A percentile compares a stretch with the other conserved stretches of the same genome.
phyloP scores from a whole-genome alignment of 371 early-diverging fungal species.

The Mucor sp. region DNA sequence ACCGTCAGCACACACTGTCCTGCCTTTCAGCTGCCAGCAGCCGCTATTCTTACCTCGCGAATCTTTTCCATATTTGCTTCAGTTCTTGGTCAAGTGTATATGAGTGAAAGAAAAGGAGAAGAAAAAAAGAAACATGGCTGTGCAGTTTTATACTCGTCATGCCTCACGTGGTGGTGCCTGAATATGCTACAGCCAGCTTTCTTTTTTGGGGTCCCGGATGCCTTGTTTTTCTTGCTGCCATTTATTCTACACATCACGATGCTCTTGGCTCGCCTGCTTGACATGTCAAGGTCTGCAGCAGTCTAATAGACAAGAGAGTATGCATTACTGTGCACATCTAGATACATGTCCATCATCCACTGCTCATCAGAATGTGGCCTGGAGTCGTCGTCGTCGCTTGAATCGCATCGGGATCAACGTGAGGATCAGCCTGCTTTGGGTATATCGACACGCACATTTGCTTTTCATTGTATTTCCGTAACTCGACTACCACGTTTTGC shows the following conservation, averaged over 20 bases:
- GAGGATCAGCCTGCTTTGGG: neutral
- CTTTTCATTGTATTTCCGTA: neutral
- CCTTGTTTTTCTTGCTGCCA: neutral
- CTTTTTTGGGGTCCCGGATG: neutral
- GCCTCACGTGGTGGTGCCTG: neutral
- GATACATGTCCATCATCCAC: neutral
- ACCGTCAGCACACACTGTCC: neutral
- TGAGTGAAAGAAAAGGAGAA: conserved; percentile 13
- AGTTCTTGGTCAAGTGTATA: neutral
- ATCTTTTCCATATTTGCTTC: conserved; percentile 35
- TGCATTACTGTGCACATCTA: neutral
- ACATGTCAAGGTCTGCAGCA: too few relatives aligned
- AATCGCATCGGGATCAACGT: neutral
- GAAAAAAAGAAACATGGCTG: conserved; percentile 1
- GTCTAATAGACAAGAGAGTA: too few relatives aligned
- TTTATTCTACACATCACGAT: neutral
- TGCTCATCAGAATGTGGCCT: neutral
- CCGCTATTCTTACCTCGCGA: conserved; percentile 32
- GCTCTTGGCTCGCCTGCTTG: too few relatives aligned
- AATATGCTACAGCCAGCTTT: neutral
- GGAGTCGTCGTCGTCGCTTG: neutral
- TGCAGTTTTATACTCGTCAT: neutral
- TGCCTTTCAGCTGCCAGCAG: neutral
- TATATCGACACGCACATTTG: neutral
- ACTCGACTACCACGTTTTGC: neutral